Evolutionary conservation across 1,284 basidiomycete species (phyloP), one percentile per base, ranked within the genome.

Genomic region (Malassezia equina): DNA sequence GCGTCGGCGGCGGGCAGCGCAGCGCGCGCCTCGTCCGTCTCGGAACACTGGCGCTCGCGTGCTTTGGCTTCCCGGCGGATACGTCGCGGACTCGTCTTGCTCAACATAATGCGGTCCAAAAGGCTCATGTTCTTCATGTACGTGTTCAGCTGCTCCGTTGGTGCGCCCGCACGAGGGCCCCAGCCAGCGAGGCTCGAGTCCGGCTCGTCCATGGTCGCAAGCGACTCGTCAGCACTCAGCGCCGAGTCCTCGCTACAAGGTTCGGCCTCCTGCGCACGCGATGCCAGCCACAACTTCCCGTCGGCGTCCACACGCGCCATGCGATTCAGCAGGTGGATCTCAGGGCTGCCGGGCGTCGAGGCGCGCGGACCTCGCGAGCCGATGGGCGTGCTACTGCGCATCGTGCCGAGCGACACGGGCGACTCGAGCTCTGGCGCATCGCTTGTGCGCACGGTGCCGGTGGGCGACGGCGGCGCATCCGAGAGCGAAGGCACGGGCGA

Each of bases 91-190:
- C 69, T 72, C 21, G 59, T 62, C 42, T 70, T 63, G 50, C 60
- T 59, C 19, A 64, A 51, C 69, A 72, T 72, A 53, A 72, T 52
- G 44, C 66, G 67, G 50, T 72, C 69, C 44, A 72, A 55, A 28
- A 72, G 59, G 58, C 60, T 65, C 39, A 70, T 62, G 17, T 61
- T 55, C 51, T 66, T 65, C 61, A 70, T 65, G 58, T 60, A 62
- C 51, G 57, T 53, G 48, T 66, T 57, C 13, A 63, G 42, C 31
- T 51, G 45, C 6, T 64, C 62, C n/a, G 57, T 44, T 12, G 28
- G 29, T 48, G 57, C 29, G 61, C 55, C n/a, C 40, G 55, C 27
- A 52, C 62, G 32, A 52, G 46, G 51, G 36, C 61, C 36, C 61
- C 59, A 51, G 36, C 42, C 52, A 7, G 45, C 33, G 29, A 13